Percentiles rank a stretch among this genome's conserved stretches.
Evolutionary conservation across 768 basidiomycete species (phyloP).

Genomic region (Xerocomus brunneocitrinus): DNA sequence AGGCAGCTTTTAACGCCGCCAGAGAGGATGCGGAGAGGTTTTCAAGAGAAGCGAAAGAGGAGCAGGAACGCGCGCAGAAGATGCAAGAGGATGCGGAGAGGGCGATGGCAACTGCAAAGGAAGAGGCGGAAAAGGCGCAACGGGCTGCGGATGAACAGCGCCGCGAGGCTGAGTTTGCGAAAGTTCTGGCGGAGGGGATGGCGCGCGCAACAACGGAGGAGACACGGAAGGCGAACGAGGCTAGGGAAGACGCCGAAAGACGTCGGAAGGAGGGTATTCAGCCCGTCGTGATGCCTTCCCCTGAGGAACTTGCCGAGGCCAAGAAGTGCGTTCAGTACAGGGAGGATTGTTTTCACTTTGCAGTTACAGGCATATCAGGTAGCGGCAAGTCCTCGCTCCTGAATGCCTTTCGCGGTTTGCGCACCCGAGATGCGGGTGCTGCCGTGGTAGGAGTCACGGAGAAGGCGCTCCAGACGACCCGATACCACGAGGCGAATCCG

Average conservation of each 20-base stretch:
- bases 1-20: background rate
- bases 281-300: constrained; percentile 21
- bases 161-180: constrained; percentile 3
- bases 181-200: constrained; percentile 5
- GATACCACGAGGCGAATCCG: constrained; percentile 24
- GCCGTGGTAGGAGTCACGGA: constrained; percentile 28
- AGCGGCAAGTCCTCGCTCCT: constrained; percentile 36
- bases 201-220: constrained; percentile 4
- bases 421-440: constrained; percentile 14
- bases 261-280: constrained; percentile 22
- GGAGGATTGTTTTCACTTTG: constrained; percentile 29
- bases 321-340: constrained; percentile 18
- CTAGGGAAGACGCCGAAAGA: constrained; percentile 15
- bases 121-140: constrained; percentile 6
- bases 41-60: constrained; percentile 1
- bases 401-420: constrained; percentile 32
- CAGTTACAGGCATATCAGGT: constrained; percentile 31
- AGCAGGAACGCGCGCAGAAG: background rate
- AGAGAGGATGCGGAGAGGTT: constrained; percentile 5
- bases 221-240: background rate
- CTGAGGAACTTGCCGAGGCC: constrained; percentile 12
- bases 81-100: constrained; percentile 2
- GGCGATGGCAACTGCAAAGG: constrained; percentile 1
- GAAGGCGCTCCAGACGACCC: constrained; percentile 22
- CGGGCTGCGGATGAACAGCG: constrained; percentile 6